A percentile compares a stretch with the other conserved stretches of the same genome.
phyloP scores from a whole-genome alignment of 495 filamentous ascomycete species.

The Aspergillus kassunensis region DNA sequence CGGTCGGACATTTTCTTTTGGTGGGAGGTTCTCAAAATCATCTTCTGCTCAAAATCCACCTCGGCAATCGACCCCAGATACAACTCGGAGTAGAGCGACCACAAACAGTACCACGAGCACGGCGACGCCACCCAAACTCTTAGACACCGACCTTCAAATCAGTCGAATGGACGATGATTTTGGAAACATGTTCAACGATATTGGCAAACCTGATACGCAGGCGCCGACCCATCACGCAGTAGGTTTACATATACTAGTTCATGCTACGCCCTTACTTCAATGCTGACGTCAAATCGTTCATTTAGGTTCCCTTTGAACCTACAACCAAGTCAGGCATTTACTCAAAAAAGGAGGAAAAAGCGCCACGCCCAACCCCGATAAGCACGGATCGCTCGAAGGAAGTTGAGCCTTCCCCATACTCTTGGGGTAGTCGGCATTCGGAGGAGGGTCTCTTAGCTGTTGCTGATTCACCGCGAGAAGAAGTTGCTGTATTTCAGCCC shows the following conservation, averaged over 20 bases:
- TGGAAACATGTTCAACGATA: slow-evolving; percentile 61
- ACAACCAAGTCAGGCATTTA: slow-evolving; percentile 15
- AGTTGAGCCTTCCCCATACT: slow-evolving; percentile 59
- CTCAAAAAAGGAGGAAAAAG: slow-evolving; percentile 20
- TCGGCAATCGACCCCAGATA: slow-evolving; percentile 37
- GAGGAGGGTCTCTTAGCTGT: slow-evolving; percentile 54
- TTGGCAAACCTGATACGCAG: slow-evolving; percentile 52
- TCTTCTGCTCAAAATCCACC: slow-evolving; percentile 39
- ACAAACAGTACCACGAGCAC: slow-evolving; percentile 61
- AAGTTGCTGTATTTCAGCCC: not conserved
- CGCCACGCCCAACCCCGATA: slow-evolving; percentile 48
- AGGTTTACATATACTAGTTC: not conserved
- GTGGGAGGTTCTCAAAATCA: slow-evolving; percentile 39
- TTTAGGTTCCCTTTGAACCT: slow-evolving; percentile 25
- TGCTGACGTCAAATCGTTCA: too few relatives aligned
- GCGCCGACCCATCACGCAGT: slow-evolving; percentile 14
- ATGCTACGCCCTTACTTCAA: not conserved
- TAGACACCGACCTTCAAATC: slow-evolving; percentile 54
- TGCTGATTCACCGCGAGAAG: slow-evolving; percentile 20
- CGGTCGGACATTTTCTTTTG: slow-evolving; percentile 73
- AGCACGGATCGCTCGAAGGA: slow-evolving; percentile 53
- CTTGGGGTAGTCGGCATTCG: slow-evolving; percentile 66
- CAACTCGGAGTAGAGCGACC: slow-evolving; percentile 43
- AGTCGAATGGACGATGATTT: slow-evolving; percentile 55
- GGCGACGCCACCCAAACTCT: slow-evolving; percentile 64